These are phyloP conservation scores for Colletotrichum camelliae DNA, from an alignment of 2,329 filamentous ascomycete species.

Conservation along the genomic window DNA sequence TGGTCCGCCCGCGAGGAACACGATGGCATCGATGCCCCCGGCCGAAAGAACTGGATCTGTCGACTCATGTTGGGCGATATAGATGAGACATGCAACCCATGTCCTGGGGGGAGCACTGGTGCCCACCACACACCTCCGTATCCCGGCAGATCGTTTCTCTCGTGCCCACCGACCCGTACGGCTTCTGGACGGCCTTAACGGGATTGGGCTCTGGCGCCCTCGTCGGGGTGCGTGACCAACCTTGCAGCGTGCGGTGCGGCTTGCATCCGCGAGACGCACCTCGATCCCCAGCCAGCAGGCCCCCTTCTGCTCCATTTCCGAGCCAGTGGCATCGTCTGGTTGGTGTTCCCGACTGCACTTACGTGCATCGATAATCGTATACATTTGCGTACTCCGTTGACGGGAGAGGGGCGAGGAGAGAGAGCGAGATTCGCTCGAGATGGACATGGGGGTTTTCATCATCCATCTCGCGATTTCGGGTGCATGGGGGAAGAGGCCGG, in stretches of 20 bases:
- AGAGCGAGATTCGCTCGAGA: neutral
- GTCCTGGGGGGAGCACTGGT: neutral
- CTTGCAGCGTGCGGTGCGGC: neutral
- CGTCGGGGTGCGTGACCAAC: neutral
- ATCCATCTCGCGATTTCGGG: neutral
- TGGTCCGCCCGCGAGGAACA: neutral
- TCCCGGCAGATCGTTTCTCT: constrained; percentile 20
- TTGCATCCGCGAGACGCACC: neutral
- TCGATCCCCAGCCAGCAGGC: neutral
- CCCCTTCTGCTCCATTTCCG: neutral
- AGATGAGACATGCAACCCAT: constrained; percentile 16
- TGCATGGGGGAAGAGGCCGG: neutral
- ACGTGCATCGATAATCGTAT: neutral
- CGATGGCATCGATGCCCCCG: neutral
- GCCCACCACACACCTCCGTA: constrained; percentile 6
- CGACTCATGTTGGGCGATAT: constrained; percentile 3
- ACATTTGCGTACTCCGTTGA: neutral
- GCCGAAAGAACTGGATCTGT: neutral
- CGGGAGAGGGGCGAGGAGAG: neutral
- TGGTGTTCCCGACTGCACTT: constrained; percentile 3
- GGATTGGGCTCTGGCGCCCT: neutral
- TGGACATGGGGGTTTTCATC: neutral
- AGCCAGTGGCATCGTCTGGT: neutral
- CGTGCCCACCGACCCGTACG: neutral
- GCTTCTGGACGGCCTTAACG: neutral